phyloP scores from a whole-genome alignment of 164 flowering plant genomes.

The Magnolia changhungtana region DNA sequence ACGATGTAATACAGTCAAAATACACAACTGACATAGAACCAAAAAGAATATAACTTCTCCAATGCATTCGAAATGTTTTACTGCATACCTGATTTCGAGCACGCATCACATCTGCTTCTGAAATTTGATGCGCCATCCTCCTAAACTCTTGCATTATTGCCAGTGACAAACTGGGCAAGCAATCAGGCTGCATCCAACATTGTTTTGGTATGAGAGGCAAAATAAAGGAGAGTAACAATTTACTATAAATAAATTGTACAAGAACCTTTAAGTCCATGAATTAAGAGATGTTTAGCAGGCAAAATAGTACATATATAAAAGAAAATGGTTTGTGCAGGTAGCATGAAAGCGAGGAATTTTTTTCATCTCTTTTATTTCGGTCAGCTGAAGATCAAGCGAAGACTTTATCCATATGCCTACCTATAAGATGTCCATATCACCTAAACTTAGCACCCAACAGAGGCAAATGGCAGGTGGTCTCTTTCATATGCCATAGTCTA shows the following conservation, averaged over 20 bases:
- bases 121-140: slow-evolving; percentile 16
- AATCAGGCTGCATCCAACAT: slow-evolving; percentile 16
- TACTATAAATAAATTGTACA: neutral
- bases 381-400: neutral
- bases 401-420: neutral
- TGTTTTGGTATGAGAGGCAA: slow-evolving; percentile 1
- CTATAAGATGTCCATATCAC: neutral
- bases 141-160: slow-evolving; percentile 18
- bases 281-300: neutral
- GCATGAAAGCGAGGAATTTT: neutral
- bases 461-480: no score
- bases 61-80: neutral
- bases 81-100: slow-evolving; percentile 21
- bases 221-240: neutral
- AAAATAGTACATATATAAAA: neutral
- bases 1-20: neutral
- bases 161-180: slow-evolving; percentile 15
- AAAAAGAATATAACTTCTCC: neutral
- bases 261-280: neutral
- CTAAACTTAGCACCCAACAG: no score
- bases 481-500: no score
- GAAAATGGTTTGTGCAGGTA: neutral
- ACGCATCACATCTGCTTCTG: slow-evolving; percentile 18
- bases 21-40: neutral
- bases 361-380: neutral